Base-by-base conservation (phyloP, 768 basidiomycete species). In the Cyathus striatus region DNA sequence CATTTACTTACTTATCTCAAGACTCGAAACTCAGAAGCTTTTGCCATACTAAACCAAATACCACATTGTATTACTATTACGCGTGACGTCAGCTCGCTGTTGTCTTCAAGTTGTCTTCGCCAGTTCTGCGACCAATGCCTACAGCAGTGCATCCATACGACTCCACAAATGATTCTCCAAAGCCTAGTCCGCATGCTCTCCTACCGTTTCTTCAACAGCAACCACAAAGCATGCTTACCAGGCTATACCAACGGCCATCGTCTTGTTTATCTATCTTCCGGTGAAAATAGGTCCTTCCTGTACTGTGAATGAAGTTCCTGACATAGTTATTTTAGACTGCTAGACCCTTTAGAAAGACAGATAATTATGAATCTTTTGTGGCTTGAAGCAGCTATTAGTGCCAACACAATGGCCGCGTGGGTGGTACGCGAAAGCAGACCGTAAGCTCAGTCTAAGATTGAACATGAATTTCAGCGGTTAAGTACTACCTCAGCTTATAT, bases 191-290 rank as follows among this genome's bases (percentile, higher is more conserved):
- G n/a, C 86, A 90, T 55, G 69, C 81, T 2, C 62, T 91, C 16
- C 67, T 91, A 20, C 81, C 86, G 0, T 93, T 92, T 64, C 69
- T 95, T 21, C 83, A 87, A 46, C 75, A 80, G 0, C 88, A 92
- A 55, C 84, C 87, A 0, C 86, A 89, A 59, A 81, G 73, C 45
- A 81, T 83, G 9, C 62, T 94, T 40, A 81, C 78, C 16, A 77
- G 90, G 20, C 69, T 96, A 39, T 96, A 93, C 57, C 79, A 85
- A 54, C 75, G 79, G 14, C 90, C 93, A 6, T 91, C 90, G 2
- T 85, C 87, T 66, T 92, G 91, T 64, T 76, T 96, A 40, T 84
- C 89, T 20, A 83, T 96, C 61, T 92, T 92, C 64, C 80, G 92
- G 87, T 90, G n/a, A n/a, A 47, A 49, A 70, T 59, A 38, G 47